These are phyloP conservation scores for Myrica gale DNA, from an alignment of 306 rosid genomes.

Conservation along the genomic window DNA sequence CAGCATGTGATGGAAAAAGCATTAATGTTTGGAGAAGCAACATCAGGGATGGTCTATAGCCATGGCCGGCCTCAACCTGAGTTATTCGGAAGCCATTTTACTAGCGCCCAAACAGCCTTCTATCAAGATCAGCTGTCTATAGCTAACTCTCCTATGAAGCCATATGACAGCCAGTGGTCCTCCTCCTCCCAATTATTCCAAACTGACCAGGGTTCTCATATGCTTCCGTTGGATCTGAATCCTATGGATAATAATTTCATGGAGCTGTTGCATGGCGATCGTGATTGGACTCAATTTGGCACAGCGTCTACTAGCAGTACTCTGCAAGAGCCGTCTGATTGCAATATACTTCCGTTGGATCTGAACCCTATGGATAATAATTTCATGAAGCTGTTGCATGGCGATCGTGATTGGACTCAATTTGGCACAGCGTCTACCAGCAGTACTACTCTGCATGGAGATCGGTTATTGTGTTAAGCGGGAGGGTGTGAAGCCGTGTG, in stretches of 20 bases:
- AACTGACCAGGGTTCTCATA: not conserved
- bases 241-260: not conserved
- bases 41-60: not conserved
- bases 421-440: not conserved
- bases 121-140: not conserved
- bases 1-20: not conserved
- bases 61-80: not conserved
- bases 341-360: not conserved
- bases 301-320: not conserved
- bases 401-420: not conserved
- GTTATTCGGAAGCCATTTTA: not conserved
- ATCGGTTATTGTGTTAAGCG: no score
- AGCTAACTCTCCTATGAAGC: not conserved
- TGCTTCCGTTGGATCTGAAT: not conserved
- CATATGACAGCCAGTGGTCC: not conserved
- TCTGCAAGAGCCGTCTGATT: no score
- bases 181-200: not conserved
- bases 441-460: not conserved
- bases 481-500: no score
- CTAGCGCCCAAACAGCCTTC: not conserved
- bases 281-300: not conserved
- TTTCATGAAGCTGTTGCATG: not conserved
- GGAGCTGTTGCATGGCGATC: not conserved
- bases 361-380: not conserved
- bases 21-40: not conserved